These are phyloP conservation scores for Neopestalotiopsis sp. DNA, from an alignment of 2,329 filamentous ascomycete species.

Conservation along the genomic window DNA sequence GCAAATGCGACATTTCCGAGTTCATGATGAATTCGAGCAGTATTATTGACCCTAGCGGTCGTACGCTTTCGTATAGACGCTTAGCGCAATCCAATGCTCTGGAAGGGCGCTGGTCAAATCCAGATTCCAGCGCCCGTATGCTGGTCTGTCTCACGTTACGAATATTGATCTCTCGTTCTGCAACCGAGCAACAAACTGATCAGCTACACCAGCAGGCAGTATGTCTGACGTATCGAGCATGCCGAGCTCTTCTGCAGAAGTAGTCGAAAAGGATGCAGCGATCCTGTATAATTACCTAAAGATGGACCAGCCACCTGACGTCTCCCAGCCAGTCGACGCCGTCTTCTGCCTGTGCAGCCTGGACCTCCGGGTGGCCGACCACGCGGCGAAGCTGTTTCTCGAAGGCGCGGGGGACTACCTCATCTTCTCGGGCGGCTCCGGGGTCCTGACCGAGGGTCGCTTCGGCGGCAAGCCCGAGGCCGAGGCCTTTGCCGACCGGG, in stretches of 20 bases:
- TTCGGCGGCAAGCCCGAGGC: slow-evolving; percentile 48
- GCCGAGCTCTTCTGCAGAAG: not conserved
- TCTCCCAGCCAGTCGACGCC: slow-evolving; percentile 40
- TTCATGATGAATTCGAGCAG: too few species aligned
- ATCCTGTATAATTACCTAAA: slow-evolving; percentile 51
- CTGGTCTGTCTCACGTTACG: too few species aligned
- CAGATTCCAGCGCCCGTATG: too few species aligned
- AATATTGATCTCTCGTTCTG: too few species aligned
- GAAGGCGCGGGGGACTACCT: slow-evolving; percentile 44
- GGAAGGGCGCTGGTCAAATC: too few species aligned
- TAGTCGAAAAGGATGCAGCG: slow-evolving; percentile 38
- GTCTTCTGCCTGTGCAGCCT: slow-evolving; percentile 55
- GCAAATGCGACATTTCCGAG: too few species aligned
- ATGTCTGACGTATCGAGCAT: not conserved
- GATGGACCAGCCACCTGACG: slow-evolving; percentile 39
- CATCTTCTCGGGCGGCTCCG: slow-evolving; percentile 50
- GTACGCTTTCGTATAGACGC: too few species aligned
- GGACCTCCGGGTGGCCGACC: slow-evolving; percentile 48
- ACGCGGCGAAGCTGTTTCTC: slow-evolving; percentile 48
- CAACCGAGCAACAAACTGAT: not conserved
- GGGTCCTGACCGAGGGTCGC: slow-evolving; percentile 44
- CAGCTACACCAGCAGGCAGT: not conserved
- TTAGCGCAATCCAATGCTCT: too few species aligned
- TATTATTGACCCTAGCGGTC: too few species aligned
- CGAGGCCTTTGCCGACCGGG: slow-evolving; percentile 47